These are phyloP conservation scores for Lipomyces orientalis DNA, from an alignment of 805 yeast genomes.

Conservation along the genomic window DNA sequence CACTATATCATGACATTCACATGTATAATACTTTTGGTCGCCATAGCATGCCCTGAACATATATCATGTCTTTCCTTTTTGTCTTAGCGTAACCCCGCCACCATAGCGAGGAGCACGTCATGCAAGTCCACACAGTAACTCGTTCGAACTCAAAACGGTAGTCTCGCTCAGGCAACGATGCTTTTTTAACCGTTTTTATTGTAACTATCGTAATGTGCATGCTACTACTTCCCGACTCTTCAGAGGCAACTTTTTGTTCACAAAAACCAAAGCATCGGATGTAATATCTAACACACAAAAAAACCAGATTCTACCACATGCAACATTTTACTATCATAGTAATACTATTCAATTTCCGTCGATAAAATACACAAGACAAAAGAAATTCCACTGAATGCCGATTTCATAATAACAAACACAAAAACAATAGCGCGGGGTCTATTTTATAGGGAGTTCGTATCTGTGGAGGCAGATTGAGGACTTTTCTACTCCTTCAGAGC, in stretches of 20 bases:
- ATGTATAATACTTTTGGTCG: neutral
- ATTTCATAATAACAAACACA: constrained; percentile 4
- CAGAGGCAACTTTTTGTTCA: neutral
- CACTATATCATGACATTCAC: neutral
- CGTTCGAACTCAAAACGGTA: neutral
- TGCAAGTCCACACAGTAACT: neutral
- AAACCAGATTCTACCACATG: neutral
- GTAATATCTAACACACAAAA: neutral
- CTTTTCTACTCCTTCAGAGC: constrained; percentile 19
- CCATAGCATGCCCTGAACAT: neutral
- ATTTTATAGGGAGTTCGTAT: neutral
- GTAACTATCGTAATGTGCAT: neutral
- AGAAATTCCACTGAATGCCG: neutral
- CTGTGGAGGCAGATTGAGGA: neutral
- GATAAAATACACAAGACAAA: neutral
- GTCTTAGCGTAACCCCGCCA: neutral
- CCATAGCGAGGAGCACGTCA: neutral
- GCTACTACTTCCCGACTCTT: neutral
- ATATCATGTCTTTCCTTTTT: too few species aligned
- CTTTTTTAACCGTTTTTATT: neutral
- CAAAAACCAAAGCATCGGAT: too few species aligned
- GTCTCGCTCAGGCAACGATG: neutral
- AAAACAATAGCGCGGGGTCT: neutral
- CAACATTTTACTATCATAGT: neutral
- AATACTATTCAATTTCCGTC: neutral